Conservation (phyloP, 2,329 filamentous ascomycete species). For the Taxawa tesnikishii region DNA sequence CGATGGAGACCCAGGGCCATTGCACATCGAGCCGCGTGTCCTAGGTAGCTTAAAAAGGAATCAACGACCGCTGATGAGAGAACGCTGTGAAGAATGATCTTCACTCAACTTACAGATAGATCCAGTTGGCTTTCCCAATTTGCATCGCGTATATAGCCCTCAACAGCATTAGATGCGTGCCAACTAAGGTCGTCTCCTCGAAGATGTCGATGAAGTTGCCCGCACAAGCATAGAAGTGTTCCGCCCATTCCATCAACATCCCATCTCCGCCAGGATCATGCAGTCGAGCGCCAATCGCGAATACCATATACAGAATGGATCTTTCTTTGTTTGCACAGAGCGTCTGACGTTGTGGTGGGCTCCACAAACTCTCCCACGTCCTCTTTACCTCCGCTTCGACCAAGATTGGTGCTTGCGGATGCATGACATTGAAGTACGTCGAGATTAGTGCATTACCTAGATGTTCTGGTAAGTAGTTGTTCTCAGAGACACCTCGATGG, state of each 20-base stretch:
- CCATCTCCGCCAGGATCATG: background rate
- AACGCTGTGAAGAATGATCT: too few species aligned
- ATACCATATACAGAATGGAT: slow-evolving; percentile 4
- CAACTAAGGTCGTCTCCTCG: slow-evolving; percentile 4
- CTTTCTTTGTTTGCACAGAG: slow-evolving; percentile 2
- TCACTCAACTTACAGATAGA: slow-evolving; percentile 2
- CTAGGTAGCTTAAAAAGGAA: too few species aligned
- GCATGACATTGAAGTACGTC: slow-evolving; percentile 4
- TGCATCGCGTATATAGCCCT: slow-evolving; percentile 6
- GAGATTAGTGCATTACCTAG: slow-evolving; percentile 5
- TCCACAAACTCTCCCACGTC: slow-evolving; percentile 4
- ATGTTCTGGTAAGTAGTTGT: slow-evolving; percentile 3
- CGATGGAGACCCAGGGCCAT: slow-evolving; percentile 7
- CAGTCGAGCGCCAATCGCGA: slow-evolving; percentile 5
- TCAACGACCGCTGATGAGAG: too few species aligned
- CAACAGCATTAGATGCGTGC: slow-evolving; percentile 3
- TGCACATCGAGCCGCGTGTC: slow-evolving; percentile 4
- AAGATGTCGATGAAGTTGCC: slow-evolving; percentile 3
- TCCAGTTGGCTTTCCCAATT: slow-evolving; percentile 3
- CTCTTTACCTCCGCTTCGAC: slow-evolving; percentile 1
- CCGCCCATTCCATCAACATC: slow-evolving; percentile 6
- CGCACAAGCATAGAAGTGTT: slow-evolving; percentile 4
- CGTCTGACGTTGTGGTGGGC: background rate
- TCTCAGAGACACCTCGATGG: background rate
- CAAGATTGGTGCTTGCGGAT: slow-evolving; percentile 2